Base-by-base conservation (phyloP, 2,329 filamentous ascomycete genomes). In the Alternaria burnsii region DNA sequence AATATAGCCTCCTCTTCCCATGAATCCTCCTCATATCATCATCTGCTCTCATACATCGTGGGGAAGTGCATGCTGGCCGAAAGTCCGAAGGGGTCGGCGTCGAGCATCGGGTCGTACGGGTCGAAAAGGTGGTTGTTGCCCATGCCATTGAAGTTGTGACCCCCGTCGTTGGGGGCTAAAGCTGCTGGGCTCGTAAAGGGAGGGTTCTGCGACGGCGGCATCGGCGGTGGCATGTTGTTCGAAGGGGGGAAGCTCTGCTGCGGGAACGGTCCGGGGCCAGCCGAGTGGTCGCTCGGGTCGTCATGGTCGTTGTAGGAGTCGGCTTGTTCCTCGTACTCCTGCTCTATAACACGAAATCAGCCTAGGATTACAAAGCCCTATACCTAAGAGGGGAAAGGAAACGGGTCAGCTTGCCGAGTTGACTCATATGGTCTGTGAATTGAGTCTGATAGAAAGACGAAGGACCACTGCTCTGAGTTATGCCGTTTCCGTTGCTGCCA, bases 1-100 rank as follows among this genome's bases (percentile, higher is more conserved):
- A 41, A 6, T 58, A 42, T 48, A 47, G 51, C 52, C 58, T 55
- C 50, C 57, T 63, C 57, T 61, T 65, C 40, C 43, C 44, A 32
- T 58, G 43, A 40, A 34, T 61, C 26, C 48, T 64, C 62, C 30
- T 72, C 58, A 43, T 58, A 69, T 62, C 55, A 58, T 76, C 67
- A 79, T 73, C 77, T 71, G 58, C 79, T 75, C 61, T 82, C 79
- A 75, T 92, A 93, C 52, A 88, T 87, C 78, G 90, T 91, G 11
- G 93, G 93, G 72, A 97, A 97, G 67, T 94, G 92, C 94, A 97
- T 97, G 80, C 92, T 97, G 36, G 94, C 94, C 60, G 91, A 94
- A 53, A 97, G 84, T 12, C 94, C 94, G 72, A 97, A 98, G 0
- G 94, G 94, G 78, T 97, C 94, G 79, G 93, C 92, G 76, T 97